Conservation (phyloP, 352 stramenopile species). For the Globisporangium lucens region DNA sequence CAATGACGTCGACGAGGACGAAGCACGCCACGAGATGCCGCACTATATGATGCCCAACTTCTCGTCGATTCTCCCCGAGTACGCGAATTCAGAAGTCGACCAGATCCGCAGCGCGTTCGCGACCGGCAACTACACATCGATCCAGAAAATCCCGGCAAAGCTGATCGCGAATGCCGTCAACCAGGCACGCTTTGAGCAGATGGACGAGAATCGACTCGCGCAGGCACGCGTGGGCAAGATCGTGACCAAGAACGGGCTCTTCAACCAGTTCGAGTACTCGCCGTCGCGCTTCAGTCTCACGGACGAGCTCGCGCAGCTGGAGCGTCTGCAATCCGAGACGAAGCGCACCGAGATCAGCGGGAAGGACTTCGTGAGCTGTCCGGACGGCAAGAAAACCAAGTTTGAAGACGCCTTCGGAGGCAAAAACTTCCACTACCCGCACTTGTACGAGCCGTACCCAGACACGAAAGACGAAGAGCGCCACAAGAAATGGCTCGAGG, state of each 20-base stretch:
- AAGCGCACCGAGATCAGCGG: constrained; percentile 74
- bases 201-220: constrained; percentile 71
- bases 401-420: constrained; percentile 73
- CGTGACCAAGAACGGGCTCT: constrained; percentile 64
- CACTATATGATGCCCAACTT: constrained; percentile 86
- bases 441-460: constrained; percentile 66
- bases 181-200: constrained; percentile 63
- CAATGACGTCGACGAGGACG: constrained; percentile 8
- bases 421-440: constrained; percentile 51
- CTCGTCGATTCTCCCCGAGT: constrained; percentile 74
- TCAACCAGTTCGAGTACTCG: constrained; percentile 78
- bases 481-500: constrained; percentile 54
- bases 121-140: constrained; percentile 59
- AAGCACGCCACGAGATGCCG: constrained; percentile 25
- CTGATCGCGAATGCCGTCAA: constrained; percentile 60
- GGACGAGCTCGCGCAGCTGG: constrained; percentile 63
- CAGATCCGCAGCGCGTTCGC: constrained; percentile 76
- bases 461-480: constrained; percentile 52
- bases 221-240: constrained; percentile 38
- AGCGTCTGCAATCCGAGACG: constrained; percentile 57
- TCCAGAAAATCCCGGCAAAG: constrained; percentile 58
- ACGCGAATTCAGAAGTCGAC: constrained; percentile 71
- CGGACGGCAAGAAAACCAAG: constrained; percentile 50
- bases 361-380: constrained; percentile 60
- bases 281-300: constrained; percentile 62